These are phyloP conservation scores for Passalora sequoiae DNA, from an alignment of 2,329 filamentous ascomycete species.

Conservation along the genomic window DNA sequence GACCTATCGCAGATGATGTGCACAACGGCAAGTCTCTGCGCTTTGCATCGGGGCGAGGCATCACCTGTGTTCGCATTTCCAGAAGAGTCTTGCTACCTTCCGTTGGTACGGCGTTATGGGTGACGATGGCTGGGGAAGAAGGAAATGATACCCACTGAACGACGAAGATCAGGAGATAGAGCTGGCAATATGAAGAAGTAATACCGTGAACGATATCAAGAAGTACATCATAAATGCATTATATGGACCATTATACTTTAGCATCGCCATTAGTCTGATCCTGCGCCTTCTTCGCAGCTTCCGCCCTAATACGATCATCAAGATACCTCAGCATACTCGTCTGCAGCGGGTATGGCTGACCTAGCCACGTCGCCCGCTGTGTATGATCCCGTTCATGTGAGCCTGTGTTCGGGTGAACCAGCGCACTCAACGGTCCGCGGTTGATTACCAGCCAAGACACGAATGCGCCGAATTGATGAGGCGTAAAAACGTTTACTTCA, in stretches of 20 bases:
- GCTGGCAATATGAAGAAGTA: neutral
- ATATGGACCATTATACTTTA: neutral
- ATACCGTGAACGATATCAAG: neutral
- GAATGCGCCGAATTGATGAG: conserved; percentile 81
- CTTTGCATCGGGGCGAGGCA: no score
- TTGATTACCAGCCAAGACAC: conserved; percentile 79
- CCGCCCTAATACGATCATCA: neutral
- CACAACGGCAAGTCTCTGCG: neutral
- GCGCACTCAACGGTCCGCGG: conserved; percentile 69
- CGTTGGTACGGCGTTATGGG: neutral
- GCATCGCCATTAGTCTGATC: conserved; percentile 2
- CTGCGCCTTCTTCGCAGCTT: conserved; percentile 3
- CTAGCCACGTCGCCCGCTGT: conserved; percentile 66
- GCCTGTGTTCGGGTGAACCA: conserved; percentile 78
- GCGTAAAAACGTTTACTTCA: conserved; percentile 82
- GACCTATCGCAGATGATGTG: conserved; percentile 1
- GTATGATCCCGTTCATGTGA: conserved; percentile 61
- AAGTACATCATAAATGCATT: neutral
- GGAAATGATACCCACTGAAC: neutral
- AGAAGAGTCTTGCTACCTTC: no score
- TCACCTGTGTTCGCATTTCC: no score
- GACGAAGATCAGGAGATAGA: neutral
- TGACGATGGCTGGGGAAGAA: neutral
- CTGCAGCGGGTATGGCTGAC: conserved; percentile 60
- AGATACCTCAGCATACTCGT: conserved; percentile 45